Evolutionary conservation across 768 basidiomycete species (phyloP).

Genomic region (Hemileccinum rubropunctum): DNA sequence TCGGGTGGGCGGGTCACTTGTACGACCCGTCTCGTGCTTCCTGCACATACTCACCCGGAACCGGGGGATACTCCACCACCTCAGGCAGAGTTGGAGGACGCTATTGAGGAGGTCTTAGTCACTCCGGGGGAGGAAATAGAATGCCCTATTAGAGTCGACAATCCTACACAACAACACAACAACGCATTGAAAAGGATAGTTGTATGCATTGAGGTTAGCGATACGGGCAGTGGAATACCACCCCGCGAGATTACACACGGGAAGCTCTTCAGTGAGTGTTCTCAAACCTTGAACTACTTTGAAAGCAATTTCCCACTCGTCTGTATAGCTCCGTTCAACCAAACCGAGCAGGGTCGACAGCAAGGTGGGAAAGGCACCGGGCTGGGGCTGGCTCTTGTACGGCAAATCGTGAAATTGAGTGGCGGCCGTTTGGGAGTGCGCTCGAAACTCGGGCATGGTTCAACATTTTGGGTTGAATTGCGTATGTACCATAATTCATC

Average conservation of each 20-base stretch:
- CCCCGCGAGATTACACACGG: conserved; percentile 66
- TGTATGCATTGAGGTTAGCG: conserved; percentile 81
- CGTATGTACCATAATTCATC: conserved; percentile 36
- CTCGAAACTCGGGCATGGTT: conserved; percentile 64
- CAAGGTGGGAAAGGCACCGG: conserved; percentile 77
- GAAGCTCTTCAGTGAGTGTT: conserved; percentile 64
- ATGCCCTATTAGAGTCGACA: conserved; percentile 6
- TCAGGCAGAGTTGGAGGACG: conserved; percentile 9
- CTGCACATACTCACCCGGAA: conserved; percentile 18
- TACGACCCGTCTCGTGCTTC: conserved; percentile 57
- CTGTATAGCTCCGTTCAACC: conserved; percentile 64
- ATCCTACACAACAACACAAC: background rate
- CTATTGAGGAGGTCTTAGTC: conserved; percentile 24
- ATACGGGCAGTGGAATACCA: conserved; percentile 67
- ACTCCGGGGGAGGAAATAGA: conserved; percentile 35
- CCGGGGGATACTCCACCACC: background rate
- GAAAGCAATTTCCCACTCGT: conserved; percentile 3
- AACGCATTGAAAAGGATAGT: conserved; percentile 57
- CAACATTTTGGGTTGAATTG: conserved; percentile 87
- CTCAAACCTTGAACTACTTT: background rate
- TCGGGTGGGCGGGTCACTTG: conserved; percentile 66
- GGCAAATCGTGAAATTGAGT: conserved; percentile 74
- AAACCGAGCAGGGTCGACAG: conserved; percentile 71
- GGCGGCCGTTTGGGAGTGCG: conserved; percentile 73
- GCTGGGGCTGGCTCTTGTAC: conserved; percentile 70